Evolutionary conservation across 1,284 basidiomycete genomes (phyloP).

Genomic region (Malassezia sp.): DNA sequence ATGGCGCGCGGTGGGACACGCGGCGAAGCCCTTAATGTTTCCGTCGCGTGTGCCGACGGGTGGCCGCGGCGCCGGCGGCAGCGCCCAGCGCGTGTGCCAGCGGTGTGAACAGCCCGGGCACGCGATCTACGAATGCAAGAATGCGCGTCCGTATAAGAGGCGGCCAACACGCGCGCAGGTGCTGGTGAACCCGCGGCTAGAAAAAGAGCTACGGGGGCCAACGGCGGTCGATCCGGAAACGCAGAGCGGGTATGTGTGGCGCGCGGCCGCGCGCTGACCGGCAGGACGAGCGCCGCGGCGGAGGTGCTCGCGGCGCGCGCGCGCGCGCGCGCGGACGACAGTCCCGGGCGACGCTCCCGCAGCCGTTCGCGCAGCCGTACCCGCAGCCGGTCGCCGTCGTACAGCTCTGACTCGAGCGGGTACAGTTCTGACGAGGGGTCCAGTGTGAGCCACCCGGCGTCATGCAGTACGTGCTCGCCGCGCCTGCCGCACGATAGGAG

Average conservation of each 20-base stretch:
- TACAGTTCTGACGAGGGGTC: too few species aligned
- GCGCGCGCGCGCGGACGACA: neutral
- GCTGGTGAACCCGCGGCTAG: slow-evolving; percentile 6
- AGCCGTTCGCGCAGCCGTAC: neutral
- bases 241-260: too few species aligned
- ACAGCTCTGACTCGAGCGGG: neutral
- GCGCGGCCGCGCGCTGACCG: too few species aligned
- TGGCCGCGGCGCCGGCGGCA: neutral
- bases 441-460: neutral
- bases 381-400: neutral
- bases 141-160: slow-evolving; percentile 11
- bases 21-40: too few species aligned
- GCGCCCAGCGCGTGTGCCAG: slow-evolving; percentile 10
- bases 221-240: neutral
- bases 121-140: slow-evolving; percentile 16
- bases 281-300: neutral
- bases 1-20: too few species aligned
- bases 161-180: slow-evolving; percentile 12
- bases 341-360: neutral
- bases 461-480: slow-evolving; percentile 4
- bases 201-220: neutral
- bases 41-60: slow-evolving; percentile 5
- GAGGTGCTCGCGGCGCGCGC: slow-evolving; percentile 3
- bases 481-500: neutral
- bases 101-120: slow-evolving; percentile 13